A percentile compares a stretch with the other conserved stretches of the same genome.
phyloP scores from a whole-genome alignment of 441 rosid species.

The Pelargonium citronellum region DNA sequence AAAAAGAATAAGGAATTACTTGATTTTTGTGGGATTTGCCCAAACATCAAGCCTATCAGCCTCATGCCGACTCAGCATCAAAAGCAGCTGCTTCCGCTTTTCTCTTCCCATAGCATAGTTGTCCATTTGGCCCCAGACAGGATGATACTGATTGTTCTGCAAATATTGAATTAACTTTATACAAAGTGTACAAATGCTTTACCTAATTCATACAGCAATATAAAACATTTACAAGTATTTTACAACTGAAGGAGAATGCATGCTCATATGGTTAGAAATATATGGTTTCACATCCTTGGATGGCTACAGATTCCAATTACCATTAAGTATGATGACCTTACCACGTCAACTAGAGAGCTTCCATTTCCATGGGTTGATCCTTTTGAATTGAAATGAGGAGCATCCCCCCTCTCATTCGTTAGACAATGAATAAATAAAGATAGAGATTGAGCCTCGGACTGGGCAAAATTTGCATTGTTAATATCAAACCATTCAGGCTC shows the following conservation, averaged over 20 bases:
- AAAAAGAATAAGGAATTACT: slow-evolving; percentile 13
- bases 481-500: slow-evolving; percentile 87
- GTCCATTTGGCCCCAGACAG: slow-evolving; percentile 95
- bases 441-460: slow-evolving; percentile 82
- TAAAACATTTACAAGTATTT: slow-evolving; percentile 7
- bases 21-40: slow-evolving; percentile 84
- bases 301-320: not conserved
- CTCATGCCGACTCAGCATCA: slow-evolving; percentile 93
- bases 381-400: slow-evolving; percentile 51
- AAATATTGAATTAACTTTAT: slow-evolving; percentile 24
- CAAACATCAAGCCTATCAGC: slow-evolving; percentile 99
- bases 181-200: slow-evolving; percentile 14
- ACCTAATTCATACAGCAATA: not conserved
- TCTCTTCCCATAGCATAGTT: slow-evolving; percentile 71
- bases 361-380: slow-evolving; percentile 53
- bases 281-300: not conserved
- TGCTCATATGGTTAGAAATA: slow-evolving; percentile 4
- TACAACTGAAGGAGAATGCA: not conserved
- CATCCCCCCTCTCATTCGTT: slow-evolving; percentile 56
- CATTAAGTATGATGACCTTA: slow-evolving; percentile 22
- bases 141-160: slow-evolving; percentile 73
- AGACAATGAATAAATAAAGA: slow-evolving; percentile 71
- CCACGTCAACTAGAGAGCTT: slow-evolving; percentile 47
- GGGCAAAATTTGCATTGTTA: slow-evolving; percentile 56
- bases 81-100: slow-evolving; percentile 83